A percentile compares a stretch with the other conserved stretches of the same genome.
phyloP scores from a whole-genome alignment of 2,329 filamentous ascomycete genomes.

The Fusarium sp. region DNA sequence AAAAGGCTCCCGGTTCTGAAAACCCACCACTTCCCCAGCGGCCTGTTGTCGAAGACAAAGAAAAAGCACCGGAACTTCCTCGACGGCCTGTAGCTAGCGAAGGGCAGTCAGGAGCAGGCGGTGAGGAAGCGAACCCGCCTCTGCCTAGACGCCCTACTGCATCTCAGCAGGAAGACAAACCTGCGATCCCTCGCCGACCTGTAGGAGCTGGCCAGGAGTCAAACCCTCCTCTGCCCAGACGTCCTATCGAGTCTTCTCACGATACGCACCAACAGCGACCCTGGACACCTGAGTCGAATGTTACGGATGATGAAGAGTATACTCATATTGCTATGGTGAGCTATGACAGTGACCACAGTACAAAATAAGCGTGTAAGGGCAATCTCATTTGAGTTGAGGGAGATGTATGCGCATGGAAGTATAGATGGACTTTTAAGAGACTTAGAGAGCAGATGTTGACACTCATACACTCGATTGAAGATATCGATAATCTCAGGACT shows the following conservation, averaged over 20 bases:
- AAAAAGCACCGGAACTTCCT: constrained; percentile 27
- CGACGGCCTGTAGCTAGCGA: constrained; percentile 16
- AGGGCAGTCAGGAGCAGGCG: not conserved
- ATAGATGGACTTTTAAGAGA: not conserved
- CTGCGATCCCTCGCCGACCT: constrained; percentile 30
- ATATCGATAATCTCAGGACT: not conserved
- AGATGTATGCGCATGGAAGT: not conserved
- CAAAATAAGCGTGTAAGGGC: not conserved
- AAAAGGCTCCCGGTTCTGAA: constrained; percentile 1
- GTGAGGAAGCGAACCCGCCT: constrained; percentile 1
- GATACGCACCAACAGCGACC: constrained; percentile 35
- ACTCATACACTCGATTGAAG: not conserved
- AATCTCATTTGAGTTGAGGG: not conserved
- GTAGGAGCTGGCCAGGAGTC: constrained; percentile 19
- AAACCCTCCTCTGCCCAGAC: constrained; percentile 36
- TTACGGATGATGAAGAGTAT: constrained; percentile 53
- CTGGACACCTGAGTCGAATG: constrained; percentile 46
- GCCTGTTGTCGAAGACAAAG: constrained; percentile 8
- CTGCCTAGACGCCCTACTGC: constrained; percentile 32
- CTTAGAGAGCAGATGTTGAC: not conserved
- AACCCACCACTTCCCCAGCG: constrained; percentile 36
- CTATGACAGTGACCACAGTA: constrained; percentile 48
- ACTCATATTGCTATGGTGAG: constrained; percentile 55
- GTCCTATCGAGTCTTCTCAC: constrained; percentile 24
- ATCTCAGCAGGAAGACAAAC: constrained; percentile 18